These are phyloP conservation scores for Ceratocystis alfenasii DNA, from an alignment of 2,329 filamentous ascomycete species.

Conservation along the genomic window DNA sequence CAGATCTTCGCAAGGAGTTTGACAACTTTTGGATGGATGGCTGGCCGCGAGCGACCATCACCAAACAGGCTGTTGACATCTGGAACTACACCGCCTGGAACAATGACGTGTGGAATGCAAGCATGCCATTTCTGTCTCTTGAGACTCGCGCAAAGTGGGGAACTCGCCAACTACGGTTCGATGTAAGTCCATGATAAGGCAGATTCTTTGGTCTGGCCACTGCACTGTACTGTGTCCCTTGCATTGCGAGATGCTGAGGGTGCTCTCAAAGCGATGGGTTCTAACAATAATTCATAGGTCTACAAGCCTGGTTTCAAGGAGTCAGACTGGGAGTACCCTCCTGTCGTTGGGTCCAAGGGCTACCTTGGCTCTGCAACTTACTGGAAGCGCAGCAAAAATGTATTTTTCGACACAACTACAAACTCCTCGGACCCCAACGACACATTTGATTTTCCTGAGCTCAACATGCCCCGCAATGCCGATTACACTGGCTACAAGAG, in stretches of 20 bases:
- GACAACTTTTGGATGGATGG: constrained; percentile 16
- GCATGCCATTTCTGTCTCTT: constrained; percentile 14
- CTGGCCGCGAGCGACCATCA: constrained; percentile 15
- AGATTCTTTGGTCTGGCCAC: not conserved
- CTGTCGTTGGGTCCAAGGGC: constrained; percentile 30
- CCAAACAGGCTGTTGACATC: not conserved
- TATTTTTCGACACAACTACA: constrained; percentile 9
- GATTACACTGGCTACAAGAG: constrained; percentile 25
- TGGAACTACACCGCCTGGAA: constrained; percentile 1
- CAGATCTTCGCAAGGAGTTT: constrained; percentile 14
- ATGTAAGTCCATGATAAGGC: constrained; percentile 14
- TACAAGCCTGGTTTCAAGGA: constrained; percentile 33
- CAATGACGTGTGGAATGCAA: constrained; percentile 18
- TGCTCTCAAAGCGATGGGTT: not conserved
- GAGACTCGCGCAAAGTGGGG: constrained; percentile 20
- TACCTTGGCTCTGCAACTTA: constrained; percentile 33
- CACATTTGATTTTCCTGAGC: constrained; percentile 14
- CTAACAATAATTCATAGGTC: constrained; percentile 9
- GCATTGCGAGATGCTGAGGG: not conserved
- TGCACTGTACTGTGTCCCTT: not conserved
- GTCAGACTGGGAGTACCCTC: constrained; percentile 34
- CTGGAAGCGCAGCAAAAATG: constrained; percentile 11
- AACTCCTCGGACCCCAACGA: constrained; percentile 8
- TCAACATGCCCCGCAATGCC: constrained; percentile 29
- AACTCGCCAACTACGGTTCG: constrained; percentile 22